Evolutionary conservation across 176 grass and related monocot species (phyloP).

Genomic region (Alopecurus myosuroides): DNA sequence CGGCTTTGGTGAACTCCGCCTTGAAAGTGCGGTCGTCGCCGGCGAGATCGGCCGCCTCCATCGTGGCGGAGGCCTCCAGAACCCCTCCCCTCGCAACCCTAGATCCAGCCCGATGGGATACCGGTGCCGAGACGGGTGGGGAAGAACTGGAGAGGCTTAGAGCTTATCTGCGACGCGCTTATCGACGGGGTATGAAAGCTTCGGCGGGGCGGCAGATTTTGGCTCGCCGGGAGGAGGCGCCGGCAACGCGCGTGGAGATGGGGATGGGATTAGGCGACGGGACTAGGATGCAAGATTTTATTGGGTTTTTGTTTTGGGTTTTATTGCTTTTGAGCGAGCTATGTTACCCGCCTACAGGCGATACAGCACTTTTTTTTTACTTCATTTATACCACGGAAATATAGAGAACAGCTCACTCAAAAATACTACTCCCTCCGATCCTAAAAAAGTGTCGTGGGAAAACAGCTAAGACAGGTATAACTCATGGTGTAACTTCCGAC

Average conservation of each 20-base stretch:
- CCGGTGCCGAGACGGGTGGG: background rate
- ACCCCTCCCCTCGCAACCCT: conserved; percentile 41
- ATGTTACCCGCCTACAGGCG: too few relatives aligned
- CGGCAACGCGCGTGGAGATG: conserved; percentile 31
- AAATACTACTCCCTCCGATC: too few relatives aligned
- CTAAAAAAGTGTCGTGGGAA: too few relatives aligned
- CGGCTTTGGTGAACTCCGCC: conserved; percentile 30
- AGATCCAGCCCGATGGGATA: conserved; percentile 43
- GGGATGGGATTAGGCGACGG: background rate
- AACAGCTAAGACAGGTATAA: too few relatives aligned
- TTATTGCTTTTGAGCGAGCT: background rate
- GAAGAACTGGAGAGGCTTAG: background rate
- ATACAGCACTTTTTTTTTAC: too few relatives aligned
- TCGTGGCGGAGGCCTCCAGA: conserved; percentile 30
- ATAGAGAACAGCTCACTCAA: too few relatives aligned
- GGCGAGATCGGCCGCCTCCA: conserved; percentile 45
- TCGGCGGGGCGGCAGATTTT: background rate
- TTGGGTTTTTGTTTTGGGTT: conserved; percentile 39
- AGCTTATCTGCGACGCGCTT: conserved; percentile 18
- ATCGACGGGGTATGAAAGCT: background rate
- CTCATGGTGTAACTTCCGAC: too few relatives aligned
- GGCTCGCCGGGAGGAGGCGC: conserved; percentile 33
- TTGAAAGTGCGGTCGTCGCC: conserved; percentile 25
- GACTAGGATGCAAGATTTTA: conserved; percentile 29
- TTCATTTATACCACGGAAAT: too few relatives aligned